Conservation (phyloP, 371 early-diverging fungal species). For the Blakeslea trispora region DNA sequence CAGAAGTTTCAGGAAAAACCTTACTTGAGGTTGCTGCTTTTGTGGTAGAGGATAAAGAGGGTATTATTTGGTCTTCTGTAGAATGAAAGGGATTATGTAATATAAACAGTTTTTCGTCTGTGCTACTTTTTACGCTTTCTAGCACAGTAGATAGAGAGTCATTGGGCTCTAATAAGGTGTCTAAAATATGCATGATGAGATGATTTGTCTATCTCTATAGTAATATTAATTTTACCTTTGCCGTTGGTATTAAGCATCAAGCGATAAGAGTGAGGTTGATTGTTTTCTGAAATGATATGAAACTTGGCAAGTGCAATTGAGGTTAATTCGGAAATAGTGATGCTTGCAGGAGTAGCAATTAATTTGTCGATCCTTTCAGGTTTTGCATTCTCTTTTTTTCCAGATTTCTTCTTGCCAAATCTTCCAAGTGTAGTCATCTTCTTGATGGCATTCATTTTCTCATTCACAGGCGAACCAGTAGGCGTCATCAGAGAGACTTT, state of each 20-base stretch:
- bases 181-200: neutral
- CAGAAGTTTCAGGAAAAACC: slow-evolving; percentile 17
- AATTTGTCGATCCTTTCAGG: slow-evolving; percentile 40
- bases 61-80: neutral
- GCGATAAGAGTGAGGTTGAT: slow-evolving; percentile 22
- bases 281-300: slow-evolving; percentile 24
- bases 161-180: slow-evolving; percentile 10
- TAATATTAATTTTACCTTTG: slow-evolving; percentile 10
- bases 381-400: slow-evolving; percentile 9
- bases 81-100: slow-evolving; percentile 16
- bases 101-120: slow-evolving; percentile 21
- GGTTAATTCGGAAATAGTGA: slow-evolving; percentile 27
- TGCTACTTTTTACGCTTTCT: slow-evolving; percentile 1
- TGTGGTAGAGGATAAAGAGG: slow-evolving; percentile 10
- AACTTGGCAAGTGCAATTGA: slow-evolving; percentile 32
- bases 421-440: slow-evolving; percentile 17
- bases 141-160: slow-evolving; percentile 11
- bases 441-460: slow-evolving; percentile 19
- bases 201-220: neutral
- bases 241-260: slow-evolving; percentile 16
- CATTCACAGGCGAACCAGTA: neutral
- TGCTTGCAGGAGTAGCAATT: slow-evolving; percentile 29
- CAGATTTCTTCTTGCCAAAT: slow-evolving; percentile 14
- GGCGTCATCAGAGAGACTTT: slow-evolving; percentile 27
- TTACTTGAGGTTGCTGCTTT: slow-evolving; percentile 17